Percentiles rank a stretch among this genome's conserved stretches.
These are phyloP conservation scores for Pseudovirgaria hyperparasitica DNA, from an alignment of 2,329 filamentous ascomycete genomes.

Conservation along the genomic window DNA sequence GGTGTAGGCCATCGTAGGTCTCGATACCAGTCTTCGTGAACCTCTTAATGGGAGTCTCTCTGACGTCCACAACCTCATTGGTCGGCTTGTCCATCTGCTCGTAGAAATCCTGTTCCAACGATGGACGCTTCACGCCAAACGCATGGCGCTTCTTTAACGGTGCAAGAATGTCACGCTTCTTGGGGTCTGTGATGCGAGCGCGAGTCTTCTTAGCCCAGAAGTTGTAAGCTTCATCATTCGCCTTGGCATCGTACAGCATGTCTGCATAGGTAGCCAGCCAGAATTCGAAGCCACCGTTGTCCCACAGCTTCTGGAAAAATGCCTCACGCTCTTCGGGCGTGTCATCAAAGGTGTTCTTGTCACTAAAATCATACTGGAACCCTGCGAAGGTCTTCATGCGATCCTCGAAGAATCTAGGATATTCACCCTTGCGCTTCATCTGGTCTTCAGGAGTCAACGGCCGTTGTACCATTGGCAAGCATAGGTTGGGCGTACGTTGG, in stretches of 20 bases:
- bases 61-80: conserved; percentile 30
- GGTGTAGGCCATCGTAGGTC: conserved; percentile 25
- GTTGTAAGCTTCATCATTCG: conserved; percentile 32
- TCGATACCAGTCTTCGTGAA: conserved; percentile 27
- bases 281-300: conserved; percentile 27
- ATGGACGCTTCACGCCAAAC: conserved; percentile 35
- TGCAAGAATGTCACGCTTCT: conserved; percentile 34
- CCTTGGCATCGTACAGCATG: conserved; percentile 26
- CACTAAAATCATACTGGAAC: conserved; percentile 43
- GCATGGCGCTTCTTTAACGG: conserved; percentile 31
- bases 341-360: conserved; percentile 41
- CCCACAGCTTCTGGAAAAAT: conserved; percentile 30
- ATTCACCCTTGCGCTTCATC: conserved; percentile 27
- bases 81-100: conserved; percentile 31
- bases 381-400: conserved; percentile 45
- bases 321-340: conserved; percentile 28
- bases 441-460: conserved; percentile 39
- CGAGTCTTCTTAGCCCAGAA: conserved; percentile 34
- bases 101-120: conserved; percentile 35
- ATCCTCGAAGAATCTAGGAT: conserved; percentile 36
- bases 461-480: conserved; percentile 46
- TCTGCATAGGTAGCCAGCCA: conserved; percentile 32
- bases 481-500: conserved; percentile 54
- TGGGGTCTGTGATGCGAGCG: conserved; percentile 28
- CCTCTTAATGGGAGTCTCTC: conserved; percentile 26